Conservation (phyloP, 129 eudicot genomes). For the Sambucus nigra region DNA sequence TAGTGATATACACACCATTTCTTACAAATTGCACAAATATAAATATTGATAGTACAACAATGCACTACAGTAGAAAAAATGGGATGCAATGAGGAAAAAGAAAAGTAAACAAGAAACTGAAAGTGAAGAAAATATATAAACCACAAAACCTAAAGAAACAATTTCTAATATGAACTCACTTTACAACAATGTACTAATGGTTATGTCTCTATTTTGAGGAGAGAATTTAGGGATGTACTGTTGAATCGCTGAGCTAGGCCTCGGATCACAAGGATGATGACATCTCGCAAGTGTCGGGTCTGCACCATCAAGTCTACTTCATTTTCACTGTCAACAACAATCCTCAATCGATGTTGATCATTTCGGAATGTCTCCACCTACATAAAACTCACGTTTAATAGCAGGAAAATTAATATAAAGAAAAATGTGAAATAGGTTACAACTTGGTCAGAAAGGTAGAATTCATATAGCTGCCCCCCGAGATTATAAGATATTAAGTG, state of each 20-base stretch:
- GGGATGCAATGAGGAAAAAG: neutral
- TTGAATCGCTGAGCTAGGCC: constrained; percentile 90
- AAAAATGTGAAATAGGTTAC: no score
- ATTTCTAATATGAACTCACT: constrained; percentile 9
- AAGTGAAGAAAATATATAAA: neutral
- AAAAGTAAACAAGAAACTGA: neutral
- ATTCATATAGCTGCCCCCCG: no score
- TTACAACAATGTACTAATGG: constrained; percentile 3
- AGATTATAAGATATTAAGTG: no score
- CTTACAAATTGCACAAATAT: neutral
- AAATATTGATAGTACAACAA: neutral
- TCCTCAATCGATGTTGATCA: constrained; percentile 83
- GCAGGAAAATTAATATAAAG: neutral
- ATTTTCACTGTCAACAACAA: constrained; percentile 82
- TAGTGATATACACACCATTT: constrained; percentile 4
- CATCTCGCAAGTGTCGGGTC: constrained; percentile 85
- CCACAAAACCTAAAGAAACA: neutral
- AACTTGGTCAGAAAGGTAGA: no score
- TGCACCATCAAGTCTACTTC: constrained; percentile 94
- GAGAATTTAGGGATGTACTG: constrained; percentile 91
- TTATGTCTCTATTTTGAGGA: constrained; percentile 73
- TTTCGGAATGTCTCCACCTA: constrained; percentile 91
- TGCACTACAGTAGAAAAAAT: neutral
- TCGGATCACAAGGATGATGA: constrained; percentile 73
- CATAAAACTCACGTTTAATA: neutral